phyloP scores from a whole-genome alignment of 768 basidiomycete genomes.

The Leccinum truebloodii region DNA sequence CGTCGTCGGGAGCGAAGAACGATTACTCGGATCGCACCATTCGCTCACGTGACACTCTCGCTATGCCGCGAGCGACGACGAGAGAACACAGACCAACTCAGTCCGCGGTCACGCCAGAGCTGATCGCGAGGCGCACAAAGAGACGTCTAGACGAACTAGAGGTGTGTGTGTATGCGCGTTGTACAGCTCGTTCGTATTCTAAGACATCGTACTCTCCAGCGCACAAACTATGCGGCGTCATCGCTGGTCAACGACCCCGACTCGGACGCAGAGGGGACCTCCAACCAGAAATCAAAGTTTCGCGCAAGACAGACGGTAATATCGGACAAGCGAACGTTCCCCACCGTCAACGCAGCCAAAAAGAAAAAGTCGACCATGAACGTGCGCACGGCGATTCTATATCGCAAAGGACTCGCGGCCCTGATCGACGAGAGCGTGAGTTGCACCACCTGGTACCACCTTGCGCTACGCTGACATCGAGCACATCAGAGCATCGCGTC shows the following conservation, averaged over 20 bases:
- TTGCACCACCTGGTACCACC: constrained; percentile 9
- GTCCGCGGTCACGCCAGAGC: constrained; percentile 51
- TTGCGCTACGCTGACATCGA: constrained; percentile 2
- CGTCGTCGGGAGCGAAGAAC: neutral
- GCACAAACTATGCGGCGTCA: constrained; percentile 72
- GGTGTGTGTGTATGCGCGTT: constrained; percentile 38
- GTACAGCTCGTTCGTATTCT: neutral
- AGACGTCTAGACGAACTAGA: constrained; percentile 85
- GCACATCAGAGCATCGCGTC: constrained; percentile 54
- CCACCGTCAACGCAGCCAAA: constrained; percentile 27
- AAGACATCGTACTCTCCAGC: constrained; percentile 40
- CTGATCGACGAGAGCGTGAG: constrained; percentile 81
- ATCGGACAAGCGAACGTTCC: constrained; percentile 68
- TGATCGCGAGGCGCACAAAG: constrained; percentile 74
- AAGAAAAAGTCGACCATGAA: constrained; percentile 84
- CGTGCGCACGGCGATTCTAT: constrained; percentile 76
- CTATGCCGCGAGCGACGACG: constrained; percentile 27
- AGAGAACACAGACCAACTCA: constrained; percentile 27
- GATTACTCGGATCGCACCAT: constrained; percentile 18
- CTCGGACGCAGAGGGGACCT: constrained; percentile 27
- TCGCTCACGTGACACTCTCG: constrained; percentile 19
- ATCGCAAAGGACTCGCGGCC: constrained; percentile 74
- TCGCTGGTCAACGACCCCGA: constrained; percentile 34
- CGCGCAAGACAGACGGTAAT: constrained; percentile 71
- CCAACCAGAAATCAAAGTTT: constrained; percentile 46